Evolutionary conservation across 371 early-diverging fungal genomes (phyloP), one percentile per base, ranked within the genome.

Genomic region (Apophysomyces sp.): DNA sequence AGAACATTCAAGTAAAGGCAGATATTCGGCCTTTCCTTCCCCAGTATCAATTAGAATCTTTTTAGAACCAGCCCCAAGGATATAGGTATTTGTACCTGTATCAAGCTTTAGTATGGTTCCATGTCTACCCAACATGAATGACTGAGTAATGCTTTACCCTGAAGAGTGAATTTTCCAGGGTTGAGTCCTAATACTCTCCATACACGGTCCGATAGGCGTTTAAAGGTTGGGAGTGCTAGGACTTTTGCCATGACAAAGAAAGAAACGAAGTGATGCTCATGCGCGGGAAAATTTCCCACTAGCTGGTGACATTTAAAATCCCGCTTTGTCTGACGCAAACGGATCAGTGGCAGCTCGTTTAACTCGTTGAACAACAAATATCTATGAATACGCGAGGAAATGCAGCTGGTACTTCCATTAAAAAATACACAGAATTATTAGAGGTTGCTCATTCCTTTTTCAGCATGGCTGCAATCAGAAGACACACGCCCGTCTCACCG

Each of bases 1-100:
- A 2, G 86, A 76, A 0, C 67, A 62, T 41, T 74, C 66, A 3
- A 94, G 73, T 0, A 83, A 67, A 0, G 73, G 61, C 1, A 82
- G 56, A 69, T 92, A 96, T 18, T 80, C 90, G 0, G 89, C 77
- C 12, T 83, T 71, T 21, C 95, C 95, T 56, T 91, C 86, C 24
- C 94, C 97, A 5, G 91, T 86, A 59, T 96, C 96, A 0, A 96
- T 72, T 5, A 96, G 78, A 1, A 92, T 61, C 28, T 93, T 87
- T 29, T 70, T 63, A 13, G 76, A 49, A 0, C 95, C 95, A 6
- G 80, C 74, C 11, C 97, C 97, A 26, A 95, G 76, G n/a, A 96
- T 40, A 65, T 95, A 96, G 0, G 93, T 93, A 66, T 96, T 96
- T 40, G 97, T 94, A 28, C 95, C 88, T 86, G 31, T 9, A 34